Evolutionary conservation across 169 alveolate genomes (phyloP), one percentile per base, ranked within the genome.

Genomic region (Plasmodium yoelii): DNA sequence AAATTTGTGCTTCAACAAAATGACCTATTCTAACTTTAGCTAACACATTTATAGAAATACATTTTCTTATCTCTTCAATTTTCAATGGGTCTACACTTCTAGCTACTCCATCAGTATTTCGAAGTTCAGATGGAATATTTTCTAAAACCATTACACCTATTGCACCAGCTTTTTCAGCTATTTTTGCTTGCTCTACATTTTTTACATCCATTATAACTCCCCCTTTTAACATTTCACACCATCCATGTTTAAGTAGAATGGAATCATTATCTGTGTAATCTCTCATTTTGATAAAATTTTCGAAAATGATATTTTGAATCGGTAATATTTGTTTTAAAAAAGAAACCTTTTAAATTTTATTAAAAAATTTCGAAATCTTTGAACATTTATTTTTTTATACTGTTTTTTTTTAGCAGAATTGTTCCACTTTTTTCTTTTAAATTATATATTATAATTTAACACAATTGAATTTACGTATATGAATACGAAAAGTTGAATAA

Each of bases 191-290:
- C 73, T 92, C 93, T 55, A 73, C 91, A 74, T 80, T 93, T 90
- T 88, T 93, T 56, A 94, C 97, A 19, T 94, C 95, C 95, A 94
- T 93, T 70, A 94, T 94, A 19, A 94, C 97, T 34, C 97, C 97
- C 13, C 94, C 95, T 72, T 94, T 93, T 8, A 91, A 72, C 93
- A 93, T 82, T 73, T 84, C 88, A 22, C 94, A 90, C 46, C 88
- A 73, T 18, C 96, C 96, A 61, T 59, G 88, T 77, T 93, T 93
- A 19, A 92, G 84, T 19, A 80, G 49, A 46, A 67, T 56, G 5
- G 91, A 63, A 26, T 77, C 88, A 8, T 51, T 73, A 24, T 77
- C 88, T 63, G 39, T 63, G 6, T 77, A 75, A 9, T 77, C 51
- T 49, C 63, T 69, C 88, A 77, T 77, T 26, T 10, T 73, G 39